Percentiles rank a stretch among this genome's conserved stretches.
Conservation (phyloP, 306 rosid species). For the Castanea mollissima region DNA sequence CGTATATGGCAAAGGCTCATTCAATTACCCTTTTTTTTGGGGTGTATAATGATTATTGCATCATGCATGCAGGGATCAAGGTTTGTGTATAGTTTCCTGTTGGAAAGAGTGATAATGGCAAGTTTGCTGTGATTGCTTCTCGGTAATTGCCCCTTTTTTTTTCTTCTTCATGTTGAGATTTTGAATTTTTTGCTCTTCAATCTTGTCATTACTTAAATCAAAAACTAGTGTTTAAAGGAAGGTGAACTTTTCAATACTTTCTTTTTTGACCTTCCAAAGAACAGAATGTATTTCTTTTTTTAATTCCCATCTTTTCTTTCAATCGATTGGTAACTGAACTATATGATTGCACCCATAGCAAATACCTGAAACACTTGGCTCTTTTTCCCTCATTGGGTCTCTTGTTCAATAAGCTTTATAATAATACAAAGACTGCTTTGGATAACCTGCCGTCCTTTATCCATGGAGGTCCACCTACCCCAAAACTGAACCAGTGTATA, state of each 20-base stretch:
- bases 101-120: conserved; percentile 52
- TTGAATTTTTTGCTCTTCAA: not conserved
- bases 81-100: conserved; percentile 50
- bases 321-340: not conserved
- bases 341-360: not conserved
- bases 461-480: not conserved
- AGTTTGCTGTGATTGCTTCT: conserved; percentile 48
- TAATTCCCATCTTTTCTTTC: not conserved
- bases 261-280: not conserved
- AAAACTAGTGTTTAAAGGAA: not conserved
- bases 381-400: not conserved
- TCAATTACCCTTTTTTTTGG: not conserved
- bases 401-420: not conserved
- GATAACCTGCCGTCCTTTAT: not conserved
- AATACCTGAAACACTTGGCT: not conserved
- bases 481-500: not conserved
- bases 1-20: not conserved
- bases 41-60: not conserved
- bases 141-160: conserved; percentile 24
- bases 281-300: not conserved
- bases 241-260: not conserved
- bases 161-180: too few relatives aligned
- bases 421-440: not conserved
- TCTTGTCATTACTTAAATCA: not conserved
- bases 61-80: conserved; percentile 41